A percentile compares a stretch with the other conserved stretches of the same genome.
Evolutionary conservation across 2,329 filamentous ascomycete species (phyloP).

Genomic region (Polytolypa hystricis): DNA sequence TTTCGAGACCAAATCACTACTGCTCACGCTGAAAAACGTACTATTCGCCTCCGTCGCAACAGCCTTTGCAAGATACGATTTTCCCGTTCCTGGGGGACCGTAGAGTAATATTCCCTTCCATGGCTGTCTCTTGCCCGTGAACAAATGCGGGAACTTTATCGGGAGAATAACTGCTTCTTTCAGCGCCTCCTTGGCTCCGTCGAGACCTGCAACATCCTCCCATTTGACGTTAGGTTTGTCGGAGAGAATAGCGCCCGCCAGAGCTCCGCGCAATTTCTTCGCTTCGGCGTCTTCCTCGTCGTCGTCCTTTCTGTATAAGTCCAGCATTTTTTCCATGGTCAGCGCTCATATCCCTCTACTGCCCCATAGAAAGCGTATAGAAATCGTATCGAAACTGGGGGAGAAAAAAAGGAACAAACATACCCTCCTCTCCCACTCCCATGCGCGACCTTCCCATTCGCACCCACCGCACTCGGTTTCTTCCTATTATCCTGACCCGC

Average conservation of each 20-base stretch:
- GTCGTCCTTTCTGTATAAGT: constrained; percentile 37
- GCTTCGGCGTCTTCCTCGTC: constrained; percentile 74
- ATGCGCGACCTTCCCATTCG: constrained; percentile 41
- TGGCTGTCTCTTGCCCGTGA: constrained; percentile 88
- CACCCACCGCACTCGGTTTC: constrained; percentile 41
- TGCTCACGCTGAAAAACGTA: constrained; percentile 97
- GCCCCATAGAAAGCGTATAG: neutral
- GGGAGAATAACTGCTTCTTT: constrained; percentile 97
- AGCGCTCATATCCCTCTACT: constrained; percentile 7
- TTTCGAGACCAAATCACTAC: constrained; percentile 93
- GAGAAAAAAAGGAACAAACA: constrained; percentile 10
- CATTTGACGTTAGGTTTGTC: constrained; percentile 95
- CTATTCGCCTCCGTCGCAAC: constrained; percentile 97
- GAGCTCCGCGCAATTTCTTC: constrained; percentile 86
- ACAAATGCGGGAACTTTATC: constrained; percentile 96
- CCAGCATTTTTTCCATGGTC: no score
- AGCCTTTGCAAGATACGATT: constrained; percentile 93
- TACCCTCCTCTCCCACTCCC: constrained; percentile 44
- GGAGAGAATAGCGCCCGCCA: constrained; percentile 83
- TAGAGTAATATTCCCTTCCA: constrained; percentile 98
- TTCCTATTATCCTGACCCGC: constrained; percentile 47
- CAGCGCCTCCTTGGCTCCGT: constrained; percentile 86
- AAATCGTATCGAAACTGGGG: constrained; percentile 2
- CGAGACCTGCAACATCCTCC: constrained; percentile 95
- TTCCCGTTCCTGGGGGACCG: constrained; percentile 91